Evolutionary conservation across 2,329 filamentous ascomycete species (phyloP), one percentile per base, ranked within the genome.

Genomic region (Sclerotinia subarctica): DNA sequence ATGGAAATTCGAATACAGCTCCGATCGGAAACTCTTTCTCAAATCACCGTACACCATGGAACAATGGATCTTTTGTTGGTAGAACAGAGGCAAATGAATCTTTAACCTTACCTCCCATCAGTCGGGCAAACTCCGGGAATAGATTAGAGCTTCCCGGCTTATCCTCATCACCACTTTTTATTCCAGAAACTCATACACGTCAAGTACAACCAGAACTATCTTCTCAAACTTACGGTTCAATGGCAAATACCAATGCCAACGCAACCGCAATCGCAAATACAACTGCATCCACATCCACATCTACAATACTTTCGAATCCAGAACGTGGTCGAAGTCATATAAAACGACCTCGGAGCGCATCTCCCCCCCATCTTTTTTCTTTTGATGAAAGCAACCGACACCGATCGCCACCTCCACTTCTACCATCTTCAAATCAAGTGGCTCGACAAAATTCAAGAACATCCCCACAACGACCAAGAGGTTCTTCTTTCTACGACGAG

Each of bases 41-140:
- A 21, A 29, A 51, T 19, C 59, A 15, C 3, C 64, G 5, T 44
- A 35, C 24, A 53, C 24, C 35, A 62, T 67, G 64, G 64, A 62
- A 29, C n/a, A 35, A n/a, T 17, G 32, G 3, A 38, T 54, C 65
- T 24, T 54, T 63, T 21, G 26, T 13, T 38, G 29, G 44, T 17
- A 35, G 47, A 32, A 24, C 35, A 13, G 52, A 52, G 32, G 65
- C 53, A 54, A n/a, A 29, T n/a, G 49, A 64, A 54, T 67, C 47
- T 26, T 44, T 62, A 17, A 62, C 35, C 24, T 32, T 67, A 62
- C 64, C 64, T 38, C 64, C 64, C n/a, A 62, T 67, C 10, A 62
- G 38, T 54, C n/a, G 17, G 8, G 2, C 54, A 38, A 60, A 38
- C 52, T 35, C 19, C 7, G 42, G 44, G 11, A 38, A 38, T 38